A percentile compares a stretch with the other conserved stretches of the same genome.
Evolutionary conservation across 495 filamentous ascomycete genomes (phyloP).

Genomic region (Sordaria brevicollis): DNA sequence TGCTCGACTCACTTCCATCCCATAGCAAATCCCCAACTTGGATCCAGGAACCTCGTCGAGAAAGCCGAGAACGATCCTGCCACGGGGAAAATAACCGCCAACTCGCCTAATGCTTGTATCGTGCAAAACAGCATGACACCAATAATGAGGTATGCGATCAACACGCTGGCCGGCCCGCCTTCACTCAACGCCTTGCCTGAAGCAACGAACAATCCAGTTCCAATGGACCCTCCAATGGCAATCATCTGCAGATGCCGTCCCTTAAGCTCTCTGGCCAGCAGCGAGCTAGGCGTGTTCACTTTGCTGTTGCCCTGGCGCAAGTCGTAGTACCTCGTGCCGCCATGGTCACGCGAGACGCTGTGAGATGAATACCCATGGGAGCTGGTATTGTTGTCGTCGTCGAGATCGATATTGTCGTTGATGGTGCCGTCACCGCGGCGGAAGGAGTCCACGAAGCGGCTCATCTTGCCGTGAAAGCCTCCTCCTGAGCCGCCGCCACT

Average conservation of each 20-base stretch:
- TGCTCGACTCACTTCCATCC: constrained; percentile 68
- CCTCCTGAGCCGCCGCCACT: constrained; percentile 1
- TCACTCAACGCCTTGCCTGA: constrained; percentile 66
- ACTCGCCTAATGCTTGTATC: constrained; percentile 83
- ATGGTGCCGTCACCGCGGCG: constrained; percentile 12
- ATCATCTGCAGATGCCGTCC: constrained; percentile 92
- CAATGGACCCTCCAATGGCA: constrained; percentile 92
- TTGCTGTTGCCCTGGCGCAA: constrained; percentile 11
- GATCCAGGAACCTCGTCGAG: constrained; percentile 86
- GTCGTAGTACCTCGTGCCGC: constrained; percentile 19
- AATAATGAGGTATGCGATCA: constrained; percentile 73
- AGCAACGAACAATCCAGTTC: constrained; percentile 86
- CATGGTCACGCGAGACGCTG: constrained; percentile 2
- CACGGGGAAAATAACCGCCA: constrained; percentile 86
- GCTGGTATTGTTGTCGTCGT: background rate
- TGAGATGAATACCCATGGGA: background rate
- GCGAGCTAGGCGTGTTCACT: constrained; percentile 12
- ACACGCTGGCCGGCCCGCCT: constrained; percentile 77
- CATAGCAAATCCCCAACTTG: constrained; percentile 97
- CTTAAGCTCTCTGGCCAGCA: constrained; percentile 67
- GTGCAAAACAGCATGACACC: constrained; percentile 88
- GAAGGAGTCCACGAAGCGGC: constrained; percentile 21
- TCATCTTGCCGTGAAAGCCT: constrained; percentile 2
- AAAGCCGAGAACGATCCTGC: constrained; percentile 89
- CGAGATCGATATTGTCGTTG: background rate